Conservation (phyloP, 768 basidiomycete species). For the Mycena polygramma region DNA sequence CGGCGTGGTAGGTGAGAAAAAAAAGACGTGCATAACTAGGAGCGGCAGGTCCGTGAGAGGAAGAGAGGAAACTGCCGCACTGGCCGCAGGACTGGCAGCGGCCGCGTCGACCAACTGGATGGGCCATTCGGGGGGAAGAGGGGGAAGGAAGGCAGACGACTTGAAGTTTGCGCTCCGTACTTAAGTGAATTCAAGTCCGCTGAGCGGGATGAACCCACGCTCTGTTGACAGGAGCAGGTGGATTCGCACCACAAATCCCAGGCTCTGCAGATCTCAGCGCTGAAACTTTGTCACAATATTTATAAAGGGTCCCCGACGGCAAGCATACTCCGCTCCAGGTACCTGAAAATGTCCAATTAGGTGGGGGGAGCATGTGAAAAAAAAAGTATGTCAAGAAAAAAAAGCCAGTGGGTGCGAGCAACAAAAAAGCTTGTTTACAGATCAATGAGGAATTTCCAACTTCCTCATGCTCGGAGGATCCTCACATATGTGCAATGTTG, state of each 20-base stretch:
- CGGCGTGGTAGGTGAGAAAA: neutral
- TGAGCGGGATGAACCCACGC: neutral
- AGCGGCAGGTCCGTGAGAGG: neutral
- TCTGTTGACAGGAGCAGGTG: neutral
- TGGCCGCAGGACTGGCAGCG: neutral
- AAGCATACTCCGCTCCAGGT: too few relatives aligned
- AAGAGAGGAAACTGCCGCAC: conserved; percentile 2
- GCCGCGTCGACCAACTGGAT: neutral
- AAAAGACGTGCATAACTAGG: neutral
- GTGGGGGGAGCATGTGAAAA: too few relatives aligned
- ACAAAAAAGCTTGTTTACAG: neutral
- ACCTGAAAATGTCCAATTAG: too few relatives aligned
- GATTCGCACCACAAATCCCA: too few relatives aligned
- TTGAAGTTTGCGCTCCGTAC: neutral
- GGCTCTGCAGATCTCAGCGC: too few relatives aligned
- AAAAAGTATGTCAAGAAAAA: too few relatives aligned
- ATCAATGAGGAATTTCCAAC: neutral
- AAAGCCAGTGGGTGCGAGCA: too few relatives aligned
- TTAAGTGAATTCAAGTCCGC: neutral
- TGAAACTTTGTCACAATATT: too few relatives aligned
- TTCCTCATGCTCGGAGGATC: neutral
- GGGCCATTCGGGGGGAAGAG: neutral
- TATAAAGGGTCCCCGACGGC: too few relatives aligned
- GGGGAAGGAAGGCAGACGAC: neutral
- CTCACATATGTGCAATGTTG: neutral